A percentile compares a stretch with the other conserved stretches of the same genome.
Conservation (phyloP, 73 alveolate species). For the Symbiodinium pilosum region DNA sequence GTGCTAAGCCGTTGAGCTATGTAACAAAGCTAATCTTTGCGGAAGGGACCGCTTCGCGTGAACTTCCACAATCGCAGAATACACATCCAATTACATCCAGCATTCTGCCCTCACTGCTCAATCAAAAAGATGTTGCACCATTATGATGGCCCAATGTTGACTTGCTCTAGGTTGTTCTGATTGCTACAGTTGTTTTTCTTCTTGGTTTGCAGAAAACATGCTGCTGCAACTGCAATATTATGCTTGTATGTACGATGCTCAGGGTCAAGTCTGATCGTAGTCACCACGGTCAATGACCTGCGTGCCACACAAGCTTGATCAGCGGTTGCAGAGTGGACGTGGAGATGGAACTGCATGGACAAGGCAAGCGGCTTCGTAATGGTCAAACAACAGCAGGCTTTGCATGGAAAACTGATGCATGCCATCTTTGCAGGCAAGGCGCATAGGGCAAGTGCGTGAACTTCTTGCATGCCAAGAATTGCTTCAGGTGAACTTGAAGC, state of each 20-base stretch:
- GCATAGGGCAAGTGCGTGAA: constrained; percentile 78
- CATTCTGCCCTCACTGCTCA: background rate
- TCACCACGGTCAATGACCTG: constrained; percentile 91
- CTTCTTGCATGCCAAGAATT: constrained; percentile 91
- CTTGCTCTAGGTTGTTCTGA: no score
- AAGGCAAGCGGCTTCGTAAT: no score
- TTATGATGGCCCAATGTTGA: no score
- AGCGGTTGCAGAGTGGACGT: no score
- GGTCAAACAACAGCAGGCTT: no score
- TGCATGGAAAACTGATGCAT: background rate
- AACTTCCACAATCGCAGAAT: background rate
- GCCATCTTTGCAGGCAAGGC: constrained; percentile 19
- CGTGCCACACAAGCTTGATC: no score
- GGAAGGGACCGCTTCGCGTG: background rate
- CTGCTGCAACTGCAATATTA: background rate
- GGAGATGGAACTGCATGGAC: no score
- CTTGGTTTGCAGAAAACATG: no score
- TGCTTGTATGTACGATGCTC: no score
- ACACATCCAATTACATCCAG: background rate
- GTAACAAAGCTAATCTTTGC: background rate
- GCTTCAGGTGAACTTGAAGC: constrained; percentile 93
- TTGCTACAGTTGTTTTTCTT: no score
- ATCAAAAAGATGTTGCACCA: no score
- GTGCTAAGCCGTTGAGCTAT: background rate
- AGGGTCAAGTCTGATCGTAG: constrained; percentile 58